These are phyloP conservation scores for Notholithocarpus densiflorus DNA, from an alignment of 306 rosid species.

Conservation along the genomic window DNA sequence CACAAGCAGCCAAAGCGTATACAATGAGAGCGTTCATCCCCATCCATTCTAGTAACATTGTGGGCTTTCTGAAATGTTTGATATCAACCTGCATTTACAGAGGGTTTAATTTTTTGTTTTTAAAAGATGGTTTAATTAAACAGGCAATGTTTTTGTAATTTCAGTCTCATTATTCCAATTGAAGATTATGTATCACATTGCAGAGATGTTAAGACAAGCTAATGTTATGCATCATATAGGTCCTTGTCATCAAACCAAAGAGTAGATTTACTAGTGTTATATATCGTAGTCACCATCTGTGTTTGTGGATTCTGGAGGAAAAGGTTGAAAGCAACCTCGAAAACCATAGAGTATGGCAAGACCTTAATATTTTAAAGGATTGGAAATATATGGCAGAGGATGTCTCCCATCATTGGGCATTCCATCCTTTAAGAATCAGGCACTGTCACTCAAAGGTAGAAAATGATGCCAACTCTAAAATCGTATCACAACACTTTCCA, in stretches of 20 bases:
- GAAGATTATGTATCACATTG: neutral
- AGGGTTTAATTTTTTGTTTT: neutral
- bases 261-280: neutral
- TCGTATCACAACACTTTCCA: neutral
- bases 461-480: neutral
- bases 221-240: neutral
- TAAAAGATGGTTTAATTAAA: conserved; percentile 15
- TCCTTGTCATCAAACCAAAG: neutral
- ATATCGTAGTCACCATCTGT: neutral
- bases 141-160: conserved; percentile 4
- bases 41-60: conserved; percentile 63
- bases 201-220: neutral
- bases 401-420: neutral
- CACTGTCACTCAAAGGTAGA: neutral
- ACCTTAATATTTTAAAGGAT: neutral
- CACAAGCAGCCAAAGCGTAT: conserved; percentile 72
- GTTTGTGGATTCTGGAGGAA: neutral
- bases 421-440: neutral
- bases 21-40: conserved; percentile 78
- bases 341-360: neutral
- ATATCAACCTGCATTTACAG: conserved; percentile 55
- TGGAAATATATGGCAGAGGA: neutral
- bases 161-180: neutral
- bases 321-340: neutral
- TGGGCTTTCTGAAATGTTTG: conserved; percentile 47